Conservation (phyloP, 2,329 filamentous ascomycete genomes). For the Pyricularia sp. region DNA sequence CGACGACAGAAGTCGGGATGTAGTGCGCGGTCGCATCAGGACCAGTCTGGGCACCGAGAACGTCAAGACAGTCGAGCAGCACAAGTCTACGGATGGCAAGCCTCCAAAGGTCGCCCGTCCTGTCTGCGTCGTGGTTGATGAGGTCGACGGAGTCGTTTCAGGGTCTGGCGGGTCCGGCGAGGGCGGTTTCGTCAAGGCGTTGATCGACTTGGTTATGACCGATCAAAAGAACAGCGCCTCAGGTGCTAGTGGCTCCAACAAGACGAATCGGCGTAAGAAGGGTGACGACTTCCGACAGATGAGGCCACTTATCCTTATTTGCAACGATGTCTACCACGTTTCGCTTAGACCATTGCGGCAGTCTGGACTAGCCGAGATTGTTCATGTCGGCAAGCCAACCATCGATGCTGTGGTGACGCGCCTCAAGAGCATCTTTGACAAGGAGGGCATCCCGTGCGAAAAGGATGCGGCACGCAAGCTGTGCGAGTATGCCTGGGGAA, state of each 20-base stretch:
- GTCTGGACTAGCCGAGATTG: conserved; percentile 75
- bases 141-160: conserved; percentile 88
- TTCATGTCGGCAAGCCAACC: conserved; percentile 83
- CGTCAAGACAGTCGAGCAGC: conserved; percentile 65
- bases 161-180: conserved; percentile 72
- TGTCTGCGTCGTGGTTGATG: conserved; percentile 89
- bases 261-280: conserved; percentile 43
- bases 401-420: conserved; percentile 77
- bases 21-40: conserved; percentile 83
- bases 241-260: conserved; percentile 16
- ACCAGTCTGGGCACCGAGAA: conserved; percentile 92
- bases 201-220: conserved; percentile 79
- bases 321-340: conserved; percentile 93
- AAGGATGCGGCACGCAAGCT: conserved; percentile 79
- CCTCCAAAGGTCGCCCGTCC: conserved; percentile 67
- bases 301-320: conserved; percentile 85
- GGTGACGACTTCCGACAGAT: conserved; percentile 81
- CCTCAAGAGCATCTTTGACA: conserved; percentile 76
- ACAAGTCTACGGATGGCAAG: conserved; percentile 21
- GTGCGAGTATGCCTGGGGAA: conserved; percentile 76
- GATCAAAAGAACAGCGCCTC: conserved; percentile 68
- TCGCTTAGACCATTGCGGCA: conserved; percentile 80
- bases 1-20: conserved; percentile 81
- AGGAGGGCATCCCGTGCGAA: conserved; percentile 81
- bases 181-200: conserved; percentile 87